Base-by-base conservation (phyloP, 179 eudicot genomes). In the Carnegiea gigantea region DNA sequence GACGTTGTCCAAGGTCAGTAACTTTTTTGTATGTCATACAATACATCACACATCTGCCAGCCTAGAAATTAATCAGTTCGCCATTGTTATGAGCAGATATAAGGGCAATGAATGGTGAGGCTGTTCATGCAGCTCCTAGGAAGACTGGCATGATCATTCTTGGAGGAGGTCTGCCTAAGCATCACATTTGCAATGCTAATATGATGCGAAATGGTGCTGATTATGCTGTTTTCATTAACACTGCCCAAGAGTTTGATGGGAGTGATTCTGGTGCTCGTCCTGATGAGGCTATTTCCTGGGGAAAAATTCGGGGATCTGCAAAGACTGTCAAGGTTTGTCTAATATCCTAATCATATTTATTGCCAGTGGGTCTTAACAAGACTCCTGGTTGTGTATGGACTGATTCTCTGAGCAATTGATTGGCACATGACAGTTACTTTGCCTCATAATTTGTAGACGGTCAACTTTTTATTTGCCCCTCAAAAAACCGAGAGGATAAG, bases 271-370 rank as follows among this genome's bases (percentile, higher is more conserved):
- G 98, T 84, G 98, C 99, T 65, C 92, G 92, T 67, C 99, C 98
- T 60, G 99, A 95, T 84, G 98, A 95, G 90, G 99, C 98, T 71
- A 88, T 95, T 33, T 95, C 99, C 9, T 95, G 99, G 99, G 99
- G 98, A 1, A 95, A 95, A 86, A 91, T 95, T 77, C 88, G 92
- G 68, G 92, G 89, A 77, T 91, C 97, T 87, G 99, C 99, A 17
- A 91, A 90, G 90, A 89, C 90, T 8, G 90, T 95, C 5, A 94
- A 95, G 95, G 99, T 84, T 72, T 20, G 77, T 30, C 70, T 46
- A 36, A 54, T 43, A 14, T 36, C 26, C n/a, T 13, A 6, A 4
- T 28, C 21, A 30, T 20, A 18, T 54, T 71, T 48, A 23, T 38
- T 46, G 9, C 36, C 0, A 46, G n/a, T 76, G 40, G 18, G 67